Evolutionary conservation across 768 basidiomycete species (phyloP), one percentile per base, ranked within the genome.

Genomic region (Pleurotus eryngii): DNA sequence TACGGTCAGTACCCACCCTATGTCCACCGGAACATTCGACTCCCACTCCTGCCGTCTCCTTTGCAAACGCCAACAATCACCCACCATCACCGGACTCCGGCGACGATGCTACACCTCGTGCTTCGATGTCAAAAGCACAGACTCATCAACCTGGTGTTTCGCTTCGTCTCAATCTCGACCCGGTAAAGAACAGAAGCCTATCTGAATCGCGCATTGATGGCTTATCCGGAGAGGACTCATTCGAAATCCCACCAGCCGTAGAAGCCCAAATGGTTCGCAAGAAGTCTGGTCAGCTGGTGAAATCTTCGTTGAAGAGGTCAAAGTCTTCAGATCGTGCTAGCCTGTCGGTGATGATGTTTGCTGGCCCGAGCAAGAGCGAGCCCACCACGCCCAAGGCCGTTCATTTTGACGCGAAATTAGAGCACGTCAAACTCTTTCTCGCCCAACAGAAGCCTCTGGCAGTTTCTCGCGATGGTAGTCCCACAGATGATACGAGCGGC

Each of bases 381-480:
- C 96, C 96, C 0, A 86, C 81, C 4, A 78, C 78, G 39, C 74
- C 82, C 61, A 95, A 97, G 69, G 86, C 85, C 22, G 96, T 99
- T 7, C 93, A 97, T 66, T 99, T 99, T 60, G 92, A 96, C 72
- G 70, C 87, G 4, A 84, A 95, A 67, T 82, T 98, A 54, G 96
- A 97, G 70, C 91, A 93, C 56, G 91, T 98, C 60, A 95, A 95
- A 72, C 81, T 95, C 47, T 98, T 98, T 77, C 77, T 95, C 57
- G 87, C 95, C 11, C 91, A 94, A 72, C 96, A 98, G 72, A 94
- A 94, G 68, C 96, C 96, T 4, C 80, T 92, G 6, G 95, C 95
- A 0, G 96, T 99, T 15, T 92, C 89, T 11, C 83, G 96, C 46
- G 88, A 92, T 62, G 94, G 93, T 0, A 91, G 90, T 62, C 95